Base-by-base conservation (phyloP, 352 stramenopile species). In the Pythium rhizo-oryzae region DNA sequence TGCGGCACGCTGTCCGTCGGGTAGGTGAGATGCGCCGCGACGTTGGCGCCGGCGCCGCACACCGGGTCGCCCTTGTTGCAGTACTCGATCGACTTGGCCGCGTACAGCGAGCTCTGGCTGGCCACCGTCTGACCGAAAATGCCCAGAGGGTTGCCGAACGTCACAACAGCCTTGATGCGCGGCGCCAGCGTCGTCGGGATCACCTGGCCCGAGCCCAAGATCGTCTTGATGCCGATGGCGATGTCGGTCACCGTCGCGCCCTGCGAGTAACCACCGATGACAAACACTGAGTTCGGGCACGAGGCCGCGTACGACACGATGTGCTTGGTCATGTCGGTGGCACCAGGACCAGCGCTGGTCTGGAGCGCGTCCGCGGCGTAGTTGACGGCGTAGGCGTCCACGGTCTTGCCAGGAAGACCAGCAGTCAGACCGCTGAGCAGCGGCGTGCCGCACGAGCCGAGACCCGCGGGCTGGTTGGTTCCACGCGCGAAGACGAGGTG, bases 261-360 rank as follows among this genome's bases (percentile, higher is more conserved):
- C 6, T 71, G 43, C 43, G 61, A 72, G n/a, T 77, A 63, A 15
- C 57, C 57, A 9, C 57, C 57, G n/a, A 63, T 54, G 24, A 63
- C 57, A 15, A 52, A 54, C 15, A 54, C 57, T 4, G 57, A 18
- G 66, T 78, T 71, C 1, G 75, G 69, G 49, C 75, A 82, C 47
- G 76, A 25, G 21, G 69, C 44, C 4, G 75, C 66, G 9, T 72
- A 68, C 9, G 53, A 68, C 44, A 57, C 23, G 56, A 82, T 69
- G n/a, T 79, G 64, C 53, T 74, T 78, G 53, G 69, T 72, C 72
- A 82, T 75, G 44, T 70, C 76, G 23, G 69, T 80, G 24, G 72
- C 72, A 8, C 67, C 69, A 58, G 75, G 65, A 0, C 72, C 62
- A 4, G 63, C 70, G n/a, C 68, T 79, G 7, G 70, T 75, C 35